Percentiles rank a stretch among this genome's conserved stretches.
phyloP scores from a whole-genome alignment of 2,329 filamentous ascomycete genomes.

The Neonectria sp. region DNA sequence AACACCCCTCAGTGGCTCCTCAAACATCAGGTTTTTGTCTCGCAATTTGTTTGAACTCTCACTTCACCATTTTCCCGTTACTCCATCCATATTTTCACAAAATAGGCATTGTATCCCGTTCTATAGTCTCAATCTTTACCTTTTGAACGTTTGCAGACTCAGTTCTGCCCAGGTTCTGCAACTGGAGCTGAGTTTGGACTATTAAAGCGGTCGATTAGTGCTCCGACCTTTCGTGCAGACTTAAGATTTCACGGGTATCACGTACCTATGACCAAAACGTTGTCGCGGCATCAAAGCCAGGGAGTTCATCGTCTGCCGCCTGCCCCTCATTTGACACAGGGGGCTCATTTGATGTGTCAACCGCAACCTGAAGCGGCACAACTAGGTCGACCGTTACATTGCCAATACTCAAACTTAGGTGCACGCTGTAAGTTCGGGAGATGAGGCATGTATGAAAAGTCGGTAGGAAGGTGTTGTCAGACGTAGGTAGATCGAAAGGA shows the following conservation, averaged over 20 bases:
- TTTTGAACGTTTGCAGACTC: too few relatives aligned
- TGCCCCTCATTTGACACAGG: background rate
- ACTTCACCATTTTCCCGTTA: too few relatives aligned
- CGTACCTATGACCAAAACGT: background rate
- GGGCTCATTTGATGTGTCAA: background rate
- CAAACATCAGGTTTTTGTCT: too few relatives aligned
- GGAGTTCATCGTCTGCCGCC: background rate
- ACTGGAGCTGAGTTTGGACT: background rate
- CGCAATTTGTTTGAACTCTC: too few relatives aligned
- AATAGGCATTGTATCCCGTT: too few relatives aligned
- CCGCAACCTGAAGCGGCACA: background rate
- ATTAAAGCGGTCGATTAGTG: background rate
- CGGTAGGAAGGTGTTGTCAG: conserved; percentile 1
- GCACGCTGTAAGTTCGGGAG: conserved; percentile 8
- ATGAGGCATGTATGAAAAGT: conserved; percentile 12
- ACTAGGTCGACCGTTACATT: background rate
- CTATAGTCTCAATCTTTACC: too few relatives aligned
- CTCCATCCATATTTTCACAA: too few relatives aligned
- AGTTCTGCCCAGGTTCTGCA: too few relatives aligned
- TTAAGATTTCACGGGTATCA: background rate
- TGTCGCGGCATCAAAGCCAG: background rate
- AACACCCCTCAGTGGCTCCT: too few relatives aligned
- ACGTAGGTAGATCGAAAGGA: background rate
- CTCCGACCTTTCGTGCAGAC: background rate
- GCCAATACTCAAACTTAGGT: background rate